These are phyloP conservation scores for Fusarium nisikadoi DNA, from an alignment of 2,329 filamentous ascomycete species.

Conservation along the genomic window DNA sequence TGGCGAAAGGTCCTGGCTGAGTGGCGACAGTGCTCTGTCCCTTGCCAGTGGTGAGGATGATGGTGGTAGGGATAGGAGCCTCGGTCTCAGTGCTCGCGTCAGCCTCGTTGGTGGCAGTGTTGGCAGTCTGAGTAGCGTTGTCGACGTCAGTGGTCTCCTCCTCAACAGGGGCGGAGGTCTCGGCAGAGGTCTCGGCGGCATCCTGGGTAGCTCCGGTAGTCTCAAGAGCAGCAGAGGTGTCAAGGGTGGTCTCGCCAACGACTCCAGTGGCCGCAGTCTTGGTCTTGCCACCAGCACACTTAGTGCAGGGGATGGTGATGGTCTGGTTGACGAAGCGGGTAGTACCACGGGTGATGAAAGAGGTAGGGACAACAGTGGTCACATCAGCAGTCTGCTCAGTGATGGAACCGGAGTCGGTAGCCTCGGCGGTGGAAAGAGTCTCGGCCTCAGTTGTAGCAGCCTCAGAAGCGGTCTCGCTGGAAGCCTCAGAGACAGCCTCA, in stretches of 20 bases:
- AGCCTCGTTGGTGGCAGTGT: constrained; percentile 23
- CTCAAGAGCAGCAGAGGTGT: constrained; percentile 16
- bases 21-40: constrained; percentile 22
- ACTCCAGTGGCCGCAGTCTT: constrained; percentile 10
- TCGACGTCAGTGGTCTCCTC: constrained; percentile 24
- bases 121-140: constrained; percentile 23
- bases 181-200: constrained; percentile 13
- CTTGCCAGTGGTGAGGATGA: constrained; percentile 35
- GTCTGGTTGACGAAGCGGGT: constrained; percentile 35
- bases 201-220: constrained; percentile 11
- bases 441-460: constrained; percentile 4
- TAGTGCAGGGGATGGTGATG: constrained; percentile 35
- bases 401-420: constrained; percentile 8
- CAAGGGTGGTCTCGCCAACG: constrained; percentile 16
- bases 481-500: background rate
- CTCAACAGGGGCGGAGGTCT: constrained; percentile 14
- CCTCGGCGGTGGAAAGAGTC: constrained; percentile 10
- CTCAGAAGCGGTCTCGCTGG: background rate
- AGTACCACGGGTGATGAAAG: constrained; percentile 31
- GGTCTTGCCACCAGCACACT: constrained; percentile 25
- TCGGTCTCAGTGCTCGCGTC: constrained; percentile 21
- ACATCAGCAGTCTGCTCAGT: constrained; percentile 30
- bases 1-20: constrained; percentile 29
- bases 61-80: constrained; percentile 18
- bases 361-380: constrained; percentile 34